Evolutionary conservation across 257 asterid genomes (phyloP), one percentile per base, ranked within the genome.

Genomic region (Solanum virginianum): DNA sequence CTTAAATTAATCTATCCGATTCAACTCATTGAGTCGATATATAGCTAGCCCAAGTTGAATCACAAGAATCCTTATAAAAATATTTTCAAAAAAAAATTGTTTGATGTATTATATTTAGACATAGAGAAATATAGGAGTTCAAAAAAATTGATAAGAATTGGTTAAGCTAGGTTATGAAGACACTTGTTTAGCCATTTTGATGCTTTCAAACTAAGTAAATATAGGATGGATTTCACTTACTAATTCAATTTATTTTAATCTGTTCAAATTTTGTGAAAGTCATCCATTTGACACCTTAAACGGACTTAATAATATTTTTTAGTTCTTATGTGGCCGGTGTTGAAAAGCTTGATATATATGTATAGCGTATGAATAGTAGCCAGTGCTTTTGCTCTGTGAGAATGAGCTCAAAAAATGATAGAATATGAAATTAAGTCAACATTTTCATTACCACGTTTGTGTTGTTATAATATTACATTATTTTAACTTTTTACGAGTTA

Each of bases 211-310:
- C 41, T 12, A 63, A 60, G 32, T 60, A 60, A 24, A 24, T 12
- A 26, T 24, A 11, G 15, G 18, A 8, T 0, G 10, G 18, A 1
- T 63, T 59, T 59, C 26, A 59, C 9, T 20, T 0, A 59, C 11
- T 59, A 59, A 59, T 8, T 59, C 10, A 11, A 20, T 4, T 1
- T 18, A 56, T 57, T 57, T 59, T 20, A n/a, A 59, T 9, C 0
- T 4, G 6, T 0, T n/a, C 0, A 10, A 60, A n/a, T 60, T 60
- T 0, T n/a, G 6, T 59, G 6, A 62, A 62, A 62, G 0, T 2
- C 14, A 1, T 62, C 17, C 43, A 29, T 29, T 66, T 66, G 11
- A 32, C 22, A 66, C 1, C n/a, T 2, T n/a, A 0, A 3, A 13
- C 15, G 13, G 18, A 63, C 74, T 26, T 16, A 32, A 15, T 68